Evolutionary conservation across 192 early-diverging fungal species (phyloP).

Genomic region (Piromyces finnis): DNA sequence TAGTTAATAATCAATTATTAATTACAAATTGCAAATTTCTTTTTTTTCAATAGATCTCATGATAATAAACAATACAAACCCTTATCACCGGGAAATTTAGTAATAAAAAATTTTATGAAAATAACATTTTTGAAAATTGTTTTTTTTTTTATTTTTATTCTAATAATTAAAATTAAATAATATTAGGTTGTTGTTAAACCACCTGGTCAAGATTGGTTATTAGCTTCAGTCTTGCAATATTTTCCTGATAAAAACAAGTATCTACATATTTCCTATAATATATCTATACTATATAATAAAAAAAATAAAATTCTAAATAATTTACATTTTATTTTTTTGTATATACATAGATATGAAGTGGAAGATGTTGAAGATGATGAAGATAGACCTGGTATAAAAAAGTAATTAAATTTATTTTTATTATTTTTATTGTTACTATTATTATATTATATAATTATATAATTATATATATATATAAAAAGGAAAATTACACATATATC

Average conservation of each 20-base stretch:
- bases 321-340: background rate
- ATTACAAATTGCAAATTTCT: too few relatives aligned
- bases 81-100: background rate
- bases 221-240: slow-evolving; percentile 12
- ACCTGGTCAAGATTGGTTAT: slow-evolving; percentile 12
- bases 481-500: too few relatives aligned
- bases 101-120: background rate
- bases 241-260: slow-evolving; percentile 12
- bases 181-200: slow-evolving; percentile 11
- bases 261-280: background rate
- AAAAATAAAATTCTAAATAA: too few relatives aligned
- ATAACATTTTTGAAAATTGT: too few relatives aligned
- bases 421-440: too few relatives aligned
- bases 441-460: background rate
- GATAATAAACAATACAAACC: background rate
- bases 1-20: too few relatives aligned
- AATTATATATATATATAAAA: background rate
- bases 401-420: slow-evolving; percentile 1
- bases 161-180: background rate
- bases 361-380: slow-evolving; percentile 25
- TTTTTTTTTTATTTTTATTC: too few relatives aligned
- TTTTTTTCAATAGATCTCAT: background rate
- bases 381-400: slow-evolving; percentile 5
- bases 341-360: slow-evolving; percentile 13
- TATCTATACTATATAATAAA: too few relatives aligned